Conservation (phyloP, 805 yeast species). For the Starmerella bombicola region DNA sequence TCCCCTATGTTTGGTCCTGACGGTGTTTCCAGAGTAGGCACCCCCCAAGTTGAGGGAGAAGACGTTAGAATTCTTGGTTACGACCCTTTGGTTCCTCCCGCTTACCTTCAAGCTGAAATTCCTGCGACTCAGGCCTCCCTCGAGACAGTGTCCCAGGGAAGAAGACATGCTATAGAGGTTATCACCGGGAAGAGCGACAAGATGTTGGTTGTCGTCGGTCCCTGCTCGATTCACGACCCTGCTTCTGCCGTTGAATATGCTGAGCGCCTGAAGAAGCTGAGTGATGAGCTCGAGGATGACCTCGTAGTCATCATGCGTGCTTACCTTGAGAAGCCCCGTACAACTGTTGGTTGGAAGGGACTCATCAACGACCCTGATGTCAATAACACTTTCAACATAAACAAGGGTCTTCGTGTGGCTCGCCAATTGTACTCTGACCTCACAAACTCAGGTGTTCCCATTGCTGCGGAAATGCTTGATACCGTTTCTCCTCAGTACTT, state of each 20-base stretch:
- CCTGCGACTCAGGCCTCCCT: conserved; percentile 47
- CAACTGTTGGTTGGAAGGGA: conserved; percentile 99
- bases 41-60: conserved; percentile 46
- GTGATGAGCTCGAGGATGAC: conserved; percentile 63
- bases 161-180: conserved; percentile 65
- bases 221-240: conserved; percentile 92
- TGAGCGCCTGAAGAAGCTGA: conserved; percentile 46
- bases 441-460: conserved; percentile 71
- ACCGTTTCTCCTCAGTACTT: conserved; percentile 94
- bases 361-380: conserved; percentile 93
- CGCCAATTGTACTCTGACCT: conserved; percentile 74
- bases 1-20: conserved; percentile 29
- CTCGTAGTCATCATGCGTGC: conserved; percentile 90
- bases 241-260: conserved; percentile 84
- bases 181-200: conserved; percentile 70
- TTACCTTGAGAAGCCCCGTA: conserved; percentile 94
- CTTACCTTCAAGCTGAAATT: conserved; percentile 71
- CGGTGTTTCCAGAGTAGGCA: conserved; percentile 19
- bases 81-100: conserved; percentile 92
- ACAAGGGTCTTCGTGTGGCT: conserved; percentile 81
- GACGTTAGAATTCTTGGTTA: conserved; percentile 54
- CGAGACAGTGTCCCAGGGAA: conserved; percentile 59
- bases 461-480: conserved; percentile 96
- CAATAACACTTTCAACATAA: conserved; percentile 82
- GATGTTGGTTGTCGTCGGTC: conserved; percentile 80